These are phyloP conservation scores for Heliamphora exappendiculata DNA, from an alignment of 148 eudicot species.

Conservation along the genomic window DNA sequence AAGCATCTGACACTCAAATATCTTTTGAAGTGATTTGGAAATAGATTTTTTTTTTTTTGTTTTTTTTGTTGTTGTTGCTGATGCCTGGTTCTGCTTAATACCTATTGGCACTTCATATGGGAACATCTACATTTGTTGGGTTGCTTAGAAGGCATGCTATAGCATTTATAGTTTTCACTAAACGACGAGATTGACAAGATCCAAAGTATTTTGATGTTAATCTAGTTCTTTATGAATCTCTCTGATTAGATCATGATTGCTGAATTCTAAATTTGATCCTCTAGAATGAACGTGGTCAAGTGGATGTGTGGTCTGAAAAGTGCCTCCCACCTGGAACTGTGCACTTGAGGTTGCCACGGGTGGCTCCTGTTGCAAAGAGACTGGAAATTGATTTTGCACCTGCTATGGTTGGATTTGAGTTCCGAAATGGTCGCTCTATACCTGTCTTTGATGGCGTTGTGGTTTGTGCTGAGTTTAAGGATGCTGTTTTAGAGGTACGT, in stretches of 20 bases:
- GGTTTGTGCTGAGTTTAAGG: constrained; percentile 79
- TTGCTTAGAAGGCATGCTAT: background rate
- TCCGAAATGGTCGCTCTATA: constrained; percentile 69
- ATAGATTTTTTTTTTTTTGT: too few relatives aligned
- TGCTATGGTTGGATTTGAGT: constrained; percentile 99
- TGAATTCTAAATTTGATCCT: constrained; percentile 13
- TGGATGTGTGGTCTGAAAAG: constrained; percentile 99
- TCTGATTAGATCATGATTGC: background rate
- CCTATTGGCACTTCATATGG: too few relatives aligned
- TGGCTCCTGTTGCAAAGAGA: constrained; percentile 61
- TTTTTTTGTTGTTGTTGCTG: too few relatives aligned
- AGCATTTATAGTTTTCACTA: background rate
- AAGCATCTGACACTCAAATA: too few relatives aligned
- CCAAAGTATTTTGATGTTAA: background rate
- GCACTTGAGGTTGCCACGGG: constrained; percentile 81
- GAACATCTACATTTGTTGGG: background rate
- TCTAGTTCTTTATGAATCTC: background rate
- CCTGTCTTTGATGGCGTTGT: constrained; percentile 93
- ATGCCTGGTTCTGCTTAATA: too few relatives aligned
- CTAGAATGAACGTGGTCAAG: constrained; percentile 96
- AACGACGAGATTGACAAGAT: too few relatives aligned
- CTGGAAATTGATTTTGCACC: constrained; percentile 81
- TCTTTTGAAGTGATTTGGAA: too few relatives aligned
- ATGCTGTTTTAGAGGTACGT: constrained; percentile 73
- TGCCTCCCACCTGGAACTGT: constrained; percentile 98